Percentiles rank a stretch among this genome's conserved stretches.
phyloP scores from a whole-genome alignment of 2,329 filamentous ascomycete species.

The Uncinocarpus reesii region DNA sequence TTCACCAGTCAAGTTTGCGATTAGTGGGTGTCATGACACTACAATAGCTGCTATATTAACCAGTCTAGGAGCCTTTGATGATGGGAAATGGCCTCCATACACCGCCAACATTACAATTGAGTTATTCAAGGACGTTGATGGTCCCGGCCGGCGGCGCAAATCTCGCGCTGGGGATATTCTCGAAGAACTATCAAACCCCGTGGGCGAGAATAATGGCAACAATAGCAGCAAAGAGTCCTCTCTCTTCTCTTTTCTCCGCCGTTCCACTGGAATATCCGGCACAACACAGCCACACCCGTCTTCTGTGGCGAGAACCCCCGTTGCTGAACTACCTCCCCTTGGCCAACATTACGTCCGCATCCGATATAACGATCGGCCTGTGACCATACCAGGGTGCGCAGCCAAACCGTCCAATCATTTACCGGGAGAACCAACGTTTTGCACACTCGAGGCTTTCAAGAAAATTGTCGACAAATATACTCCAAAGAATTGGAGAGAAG shows the following conservation, averaged over 20 bases:
- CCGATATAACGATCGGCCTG: constrained; percentile 77
- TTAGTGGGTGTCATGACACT: constrained; percentile 87
- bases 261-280: constrained; percentile 12
- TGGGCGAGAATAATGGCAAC: constrained; percentile 12
- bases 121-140: constrained; percentile 56
- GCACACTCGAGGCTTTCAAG: constrained; percentile 88
- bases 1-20: constrained; percentile 56
- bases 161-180: constrained; percentile 17
- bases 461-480: constrained; percentile 82
- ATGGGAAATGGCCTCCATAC: constrained; percentile 75
- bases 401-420: constrained; percentile 67
- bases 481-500: constrained; percentile 63
- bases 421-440: constrained; percentile 76
- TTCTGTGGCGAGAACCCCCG: constrained; percentile 27
- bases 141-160: constrained; percentile 14
- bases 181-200: constrained; percentile 22
- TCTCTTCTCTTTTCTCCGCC: constrained; percentile 26
- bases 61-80: constrained; percentile 67
- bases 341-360: constrained; percentile 73
- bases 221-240: constrained; percentile 20
- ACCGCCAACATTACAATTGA: constrained; percentile 88
- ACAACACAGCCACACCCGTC: constrained; percentile 19
- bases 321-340: constrained; percentile 24
- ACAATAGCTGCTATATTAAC: constrained; percentile 71
- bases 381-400: constrained; percentile 70